Evolutionary conservation across 1,139 yeast genomes (phyloP).

Genomic region (Saccharomyces pastorianus): DNA sequence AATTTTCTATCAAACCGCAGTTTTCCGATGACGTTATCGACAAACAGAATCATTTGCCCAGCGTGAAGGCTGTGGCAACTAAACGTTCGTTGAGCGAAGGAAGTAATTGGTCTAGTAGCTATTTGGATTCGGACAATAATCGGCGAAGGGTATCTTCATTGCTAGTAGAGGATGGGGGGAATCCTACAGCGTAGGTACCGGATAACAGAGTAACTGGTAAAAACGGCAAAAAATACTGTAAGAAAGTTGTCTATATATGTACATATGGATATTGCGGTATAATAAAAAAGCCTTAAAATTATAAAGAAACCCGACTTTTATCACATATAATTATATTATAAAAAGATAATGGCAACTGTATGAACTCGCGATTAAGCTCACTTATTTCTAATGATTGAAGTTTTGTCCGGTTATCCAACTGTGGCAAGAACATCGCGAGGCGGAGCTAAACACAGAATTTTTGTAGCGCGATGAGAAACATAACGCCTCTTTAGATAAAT

Average conservation of each 20-base stretch:
- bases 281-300: not conserved
- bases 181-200: not conserved
- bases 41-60: conserved; percentile 5
- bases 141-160: not conserved
- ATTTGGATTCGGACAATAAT: conserved; percentile 8
- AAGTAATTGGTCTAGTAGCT: conserved; percentile 21
- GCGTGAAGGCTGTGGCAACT: conserved; percentile 1
- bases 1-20: conserved; percentile 9
- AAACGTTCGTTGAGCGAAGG: conserved; percentile 18
- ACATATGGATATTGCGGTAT: not conserved
- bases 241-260: conserved; percentile 7
- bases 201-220: conserved; percentile 26
- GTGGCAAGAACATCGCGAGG: not conserved
- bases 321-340: no score
- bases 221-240: conserved; percentile 27
- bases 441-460: not conserved
- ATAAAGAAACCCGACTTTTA: no score
- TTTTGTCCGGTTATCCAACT: not conserved
- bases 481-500: not conserved
- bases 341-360: not conserved
- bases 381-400: not conserved
- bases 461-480: not conserved
- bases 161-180: not conserved
- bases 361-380: not conserved
- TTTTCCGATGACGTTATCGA: conserved; percentile 1